A percentile compares a stretch with the other conserved stretches of the same genome.
Evolutionary conservation across 331 rosid genomes (phyloP).

Genomic region (Rhamnella rubrinervis): DNA sequence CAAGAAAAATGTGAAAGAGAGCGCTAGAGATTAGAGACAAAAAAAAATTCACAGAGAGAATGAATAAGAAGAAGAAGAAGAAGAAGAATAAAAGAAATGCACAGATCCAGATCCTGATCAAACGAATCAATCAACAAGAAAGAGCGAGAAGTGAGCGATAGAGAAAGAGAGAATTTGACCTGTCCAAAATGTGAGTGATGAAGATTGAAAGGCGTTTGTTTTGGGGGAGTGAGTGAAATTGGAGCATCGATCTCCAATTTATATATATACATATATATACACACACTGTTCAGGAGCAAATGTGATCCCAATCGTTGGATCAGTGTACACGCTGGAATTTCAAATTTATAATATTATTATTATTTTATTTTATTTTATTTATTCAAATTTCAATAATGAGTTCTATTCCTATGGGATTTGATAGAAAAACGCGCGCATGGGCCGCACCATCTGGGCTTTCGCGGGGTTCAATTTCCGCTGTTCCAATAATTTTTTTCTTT

Average conservation of each 20-base stretch:
- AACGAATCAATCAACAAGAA: not conserved
- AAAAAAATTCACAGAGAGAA: no score
- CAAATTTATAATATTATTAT: not conserved
- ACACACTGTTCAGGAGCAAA: slow-evolving; percentile 25
- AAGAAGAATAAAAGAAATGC: not conserved
- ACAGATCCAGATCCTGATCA: slow-evolving; percentile 31
- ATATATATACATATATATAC: slow-evolving; percentile 8
- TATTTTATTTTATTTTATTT: no score
- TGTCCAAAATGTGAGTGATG: slow-evolving; percentile 36
- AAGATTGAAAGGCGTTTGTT: slow-evolving; percentile 30
- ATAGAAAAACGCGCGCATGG: slow-evolving; percentile 31
- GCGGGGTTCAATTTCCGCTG: not conserved
- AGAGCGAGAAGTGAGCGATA: not conserved
- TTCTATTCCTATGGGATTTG: no score
- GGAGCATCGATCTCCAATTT: slow-evolving; percentile 6
- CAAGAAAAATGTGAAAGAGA: not conserved
- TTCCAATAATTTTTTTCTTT: slow-evolving; percentile 13
- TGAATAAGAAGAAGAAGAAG: not conserved
- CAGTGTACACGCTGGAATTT: slow-evolving; percentile 20
- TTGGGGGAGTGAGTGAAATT: slow-evolving; percentile 17
- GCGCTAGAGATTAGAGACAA: no score
- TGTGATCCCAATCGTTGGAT: slow-evolving; percentile 59
- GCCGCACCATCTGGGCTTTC: slow-evolving; percentile 3
- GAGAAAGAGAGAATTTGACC: slow-evolving; percentile 32
- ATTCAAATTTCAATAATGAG: no score